Evolutionary conservation across 1,139 yeast genomes (phyloP), one percentile per base, ranked within the genome.

Genomic region (Hyphopichia wangnamkhiaoensis): DNA sequence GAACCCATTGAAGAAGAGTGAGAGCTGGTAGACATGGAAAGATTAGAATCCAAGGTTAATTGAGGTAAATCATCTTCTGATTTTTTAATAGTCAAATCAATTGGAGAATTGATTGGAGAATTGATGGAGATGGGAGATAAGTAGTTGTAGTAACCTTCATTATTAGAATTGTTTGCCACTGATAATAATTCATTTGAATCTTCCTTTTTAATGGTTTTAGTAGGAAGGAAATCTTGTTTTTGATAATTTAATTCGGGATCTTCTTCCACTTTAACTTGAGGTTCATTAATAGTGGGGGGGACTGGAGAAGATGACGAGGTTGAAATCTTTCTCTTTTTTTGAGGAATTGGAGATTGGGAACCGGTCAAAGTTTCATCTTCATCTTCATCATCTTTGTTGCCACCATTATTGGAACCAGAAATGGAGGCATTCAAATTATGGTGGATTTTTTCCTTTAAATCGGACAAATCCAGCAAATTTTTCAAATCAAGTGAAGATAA

Each of bases 81-180:
- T 42, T 52, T 52, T 37, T 53, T 53, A 44, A 68, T 58, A 17
- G 72, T 68, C 50, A 70, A 65, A 47, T 69, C 72, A 38, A 66
- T 59, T 13, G 76, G 76, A 10, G 74, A 66, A 50, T 62, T 65
- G 29, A 59, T 49, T 13, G 76, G 72, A 3, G 75, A 68, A 52
- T 66, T 64, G 44, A 71, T 68, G 33, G 76, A 70, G 34, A 71
- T 65, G 20, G 78, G 78, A 25, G 75, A 68, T 45, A 71, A 61
- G 50, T 70, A 71, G 53, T 62, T 67, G 52, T 57, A 65, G 48
- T 58, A 64, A 18, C 55, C 48, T 31, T 36, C 37, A 15, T 39
- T 37, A 13, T 43, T 43, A n/a, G n/a, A n/a, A 31, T 44, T 44
- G 21, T 43, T 40, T 9, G 37, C 27, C 9, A 46, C 43, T 8